phyloP scores from a whole-genome alignment of 495 filamentous ascomycete species.

The Aspergillus nanangensis region DNA sequence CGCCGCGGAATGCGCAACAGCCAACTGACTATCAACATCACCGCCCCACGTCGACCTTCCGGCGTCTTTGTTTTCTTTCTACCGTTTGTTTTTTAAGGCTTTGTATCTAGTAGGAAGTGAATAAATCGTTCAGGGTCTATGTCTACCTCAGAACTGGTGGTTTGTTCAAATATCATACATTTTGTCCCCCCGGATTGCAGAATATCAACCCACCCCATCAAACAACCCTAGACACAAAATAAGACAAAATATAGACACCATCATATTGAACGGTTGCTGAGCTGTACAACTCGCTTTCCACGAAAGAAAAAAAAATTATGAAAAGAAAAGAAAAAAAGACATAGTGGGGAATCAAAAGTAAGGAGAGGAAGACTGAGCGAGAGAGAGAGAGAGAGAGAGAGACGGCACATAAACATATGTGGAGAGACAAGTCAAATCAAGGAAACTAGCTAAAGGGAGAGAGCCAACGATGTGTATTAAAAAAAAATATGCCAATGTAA shows the following conservation, averaged over 20 bases:
- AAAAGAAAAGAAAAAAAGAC: constrained; percentile 1
- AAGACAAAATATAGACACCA: not conserved
- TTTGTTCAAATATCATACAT: not conserved
- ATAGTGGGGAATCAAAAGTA: not conserved
- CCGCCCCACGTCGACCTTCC: too few relatives aligned
- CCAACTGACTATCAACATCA: too few relatives aligned
- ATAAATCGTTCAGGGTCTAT: too few relatives aligned
- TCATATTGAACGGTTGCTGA: too few relatives aligned
- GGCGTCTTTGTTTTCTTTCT: too few relatives aligned
- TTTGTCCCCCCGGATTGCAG: not conserved
- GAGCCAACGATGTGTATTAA: too few relatives aligned
- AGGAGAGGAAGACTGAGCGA: not conserved
- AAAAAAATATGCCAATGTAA: too few relatives aligned
- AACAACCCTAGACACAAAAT: not conserved
- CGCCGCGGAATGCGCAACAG: constrained; percentile 3
- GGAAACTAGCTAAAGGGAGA: not conserved
- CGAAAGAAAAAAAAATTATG: not conserved
- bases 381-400: constrained; percentile 1
- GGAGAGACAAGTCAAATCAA: too few relatives aligned
- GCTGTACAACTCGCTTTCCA: too few relatives aligned
- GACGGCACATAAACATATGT: constrained; percentile 5
- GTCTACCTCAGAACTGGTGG: not conserved
- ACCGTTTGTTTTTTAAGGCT: too few relatives aligned
- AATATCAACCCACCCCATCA: not conserved
- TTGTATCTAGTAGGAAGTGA: too few relatives aligned